phyloP scores from a whole-genome alignment of 768 basidiomycete genomes.

The Serendipita sp. region DNA sequence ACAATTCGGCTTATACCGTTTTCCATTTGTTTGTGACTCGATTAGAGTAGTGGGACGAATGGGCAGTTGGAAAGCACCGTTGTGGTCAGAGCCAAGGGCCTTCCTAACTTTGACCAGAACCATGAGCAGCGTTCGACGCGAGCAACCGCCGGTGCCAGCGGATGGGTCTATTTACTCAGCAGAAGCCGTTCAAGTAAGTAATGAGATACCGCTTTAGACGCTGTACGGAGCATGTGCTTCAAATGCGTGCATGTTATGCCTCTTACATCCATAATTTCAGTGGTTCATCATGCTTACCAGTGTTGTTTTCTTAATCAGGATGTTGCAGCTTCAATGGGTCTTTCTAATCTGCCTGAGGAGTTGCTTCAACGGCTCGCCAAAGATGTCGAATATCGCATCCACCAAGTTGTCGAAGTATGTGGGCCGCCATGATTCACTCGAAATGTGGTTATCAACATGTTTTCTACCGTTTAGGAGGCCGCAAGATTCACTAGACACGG shows the following conservation, averaged over 20 bases:
- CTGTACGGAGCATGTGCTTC: background rate
- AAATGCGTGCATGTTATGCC: background rate
- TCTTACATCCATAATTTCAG: background rate
- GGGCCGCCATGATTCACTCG: background rate
- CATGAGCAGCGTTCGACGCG: background rate
- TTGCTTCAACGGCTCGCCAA: slow-evolving; percentile 78
- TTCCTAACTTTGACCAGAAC: background rate
- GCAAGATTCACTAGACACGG: slow-evolving; percentile 94
- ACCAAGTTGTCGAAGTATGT: slow-evolving; percentile 80
- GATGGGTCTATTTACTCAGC: slow-evolving; percentile 1
- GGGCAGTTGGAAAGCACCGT: too few relatives aligned
- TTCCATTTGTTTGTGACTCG: background rate
- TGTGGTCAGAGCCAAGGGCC: background rate
- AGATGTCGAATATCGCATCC: slow-evolving; percentile 92
- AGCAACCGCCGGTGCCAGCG: background rate
- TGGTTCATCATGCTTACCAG: background rate
- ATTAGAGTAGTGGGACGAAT: too few relatives aligned
- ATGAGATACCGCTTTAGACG: background rate
- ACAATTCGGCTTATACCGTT: background rate
- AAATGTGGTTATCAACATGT: background rate
- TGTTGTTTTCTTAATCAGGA: slow-evolving; percentile 35
- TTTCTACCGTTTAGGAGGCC: slow-evolving; percentile 50
- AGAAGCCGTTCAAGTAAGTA: slow-evolving; percentile 1
- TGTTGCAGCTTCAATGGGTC: slow-evolving; percentile 73
- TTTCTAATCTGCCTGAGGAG: slow-evolving; percentile 54